A percentile compares a stretch with the other conserved stretches of the same genome.
Conservation (phyloP, 2,329 filamentous ascomycete species). For the Hypomyces rosellus region DNA sequence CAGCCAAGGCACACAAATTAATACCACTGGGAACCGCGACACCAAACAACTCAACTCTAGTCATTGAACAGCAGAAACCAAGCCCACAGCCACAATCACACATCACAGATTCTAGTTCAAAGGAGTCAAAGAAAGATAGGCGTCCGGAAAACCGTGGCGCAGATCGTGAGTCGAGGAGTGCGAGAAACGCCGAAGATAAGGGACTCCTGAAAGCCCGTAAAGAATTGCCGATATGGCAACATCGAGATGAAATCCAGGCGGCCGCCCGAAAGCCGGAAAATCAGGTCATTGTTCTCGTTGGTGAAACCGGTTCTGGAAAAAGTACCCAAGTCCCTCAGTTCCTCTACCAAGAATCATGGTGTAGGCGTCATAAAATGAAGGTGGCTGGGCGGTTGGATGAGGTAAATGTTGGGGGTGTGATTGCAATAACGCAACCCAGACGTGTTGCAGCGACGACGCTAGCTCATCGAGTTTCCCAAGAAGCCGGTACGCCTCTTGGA, state of each 20-base stretch:
- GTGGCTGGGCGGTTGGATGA: conserved; percentile 34
- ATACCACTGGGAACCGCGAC: conserved; percentile 17
- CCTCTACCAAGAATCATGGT: conserved; percentile 73
- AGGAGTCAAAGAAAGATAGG: neutral
- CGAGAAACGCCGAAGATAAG: conserved; percentile 23
- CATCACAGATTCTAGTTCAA: neutral
- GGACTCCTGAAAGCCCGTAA: conserved; percentile 46
- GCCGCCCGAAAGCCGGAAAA: conserved; percentile 49
- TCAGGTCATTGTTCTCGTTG: conserved; percentile 77
- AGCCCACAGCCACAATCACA: conserved; percentile 1
- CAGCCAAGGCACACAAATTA: conserved; percentile 22
- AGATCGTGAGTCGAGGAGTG: conserved; percentile 6
- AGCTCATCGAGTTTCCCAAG: conserved; percentile 78
- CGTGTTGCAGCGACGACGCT: conserved; percentile 90
- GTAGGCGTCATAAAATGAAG: conserved; percentile 51
- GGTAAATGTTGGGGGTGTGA: conserved; percentile 63
- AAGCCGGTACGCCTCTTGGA: conserved; percentile 53
- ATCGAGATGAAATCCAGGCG: conserved; percentile 62
- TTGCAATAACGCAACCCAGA: conserved; percentile 91
- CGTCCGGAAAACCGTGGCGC: neutral
- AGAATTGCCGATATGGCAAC: conserved; percentile 72
- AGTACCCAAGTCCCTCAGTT: conserved; percentile 96
- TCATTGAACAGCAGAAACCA: neutral
- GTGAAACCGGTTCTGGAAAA: conserved; percentile 95
- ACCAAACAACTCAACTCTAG: conserved; percentile 1